These are phyloP conservation scores for Candida maltosa DNA, from an alignment of 805 yeast genomes.

Conservation along the genomic window DNA sequence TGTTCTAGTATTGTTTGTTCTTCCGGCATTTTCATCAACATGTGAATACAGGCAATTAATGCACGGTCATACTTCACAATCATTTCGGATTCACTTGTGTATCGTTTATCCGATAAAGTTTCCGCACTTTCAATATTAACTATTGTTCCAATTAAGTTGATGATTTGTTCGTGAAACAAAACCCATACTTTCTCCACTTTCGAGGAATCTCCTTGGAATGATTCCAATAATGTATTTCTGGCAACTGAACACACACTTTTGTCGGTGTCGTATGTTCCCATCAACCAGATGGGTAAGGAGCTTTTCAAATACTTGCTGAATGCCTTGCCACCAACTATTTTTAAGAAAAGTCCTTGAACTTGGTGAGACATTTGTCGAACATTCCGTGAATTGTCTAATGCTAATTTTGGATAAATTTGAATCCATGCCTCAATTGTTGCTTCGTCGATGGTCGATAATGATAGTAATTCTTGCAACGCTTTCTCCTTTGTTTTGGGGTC, in stretches of 20 bases:
- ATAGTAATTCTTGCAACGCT: slow-evolving; percentile 53
- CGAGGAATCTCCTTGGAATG: slow-evolving; percentile 53
- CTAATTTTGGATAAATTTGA: slow-evolving; percentile 76
- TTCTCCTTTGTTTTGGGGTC: slow-evolving; percentile 85
- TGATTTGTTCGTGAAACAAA: slow-evolving; percentile 52
- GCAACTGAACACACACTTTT: slow-evolving; percentile 54
- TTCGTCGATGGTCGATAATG: slow-evolving; percentile 44
- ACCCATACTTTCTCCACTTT: slow-evolving; percentile 57
- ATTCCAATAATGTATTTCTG: slow-evolving; percentile 38
- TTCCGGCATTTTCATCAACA: slow-evolving; percentile 36
- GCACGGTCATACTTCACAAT: slow-evolving; percentile 60
- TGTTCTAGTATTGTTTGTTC: slow-evolving; percentile 15
- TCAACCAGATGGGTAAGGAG: slow-evolving; percentile 69
- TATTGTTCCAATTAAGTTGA: slow-evolving; percentile 52
- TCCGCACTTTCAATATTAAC: slow-evolving; percentile 55
- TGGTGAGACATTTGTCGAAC: slow-evolving; percentile 65
- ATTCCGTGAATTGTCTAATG: slow-evolving; percentile 65
- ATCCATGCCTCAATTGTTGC: slow-evolving; percentile 63
- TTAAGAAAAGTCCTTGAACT: slow-evolving; percentile 48
- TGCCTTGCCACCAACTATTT: slow-evolving; percentile 51
- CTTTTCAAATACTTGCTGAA: slow-evolving; percentile 67
- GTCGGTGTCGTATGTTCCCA: slow-evolving; percentile 72
- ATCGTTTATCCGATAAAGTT: slow-evolving; percentile 73
- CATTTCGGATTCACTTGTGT: slow-evolving; percentile 63
- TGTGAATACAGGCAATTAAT: slow-evolving; percentile 44